Evolutionary conservation across 352 stramenopile species (phyloP).

Genomic region (Phytophthora meadii): DNA sequence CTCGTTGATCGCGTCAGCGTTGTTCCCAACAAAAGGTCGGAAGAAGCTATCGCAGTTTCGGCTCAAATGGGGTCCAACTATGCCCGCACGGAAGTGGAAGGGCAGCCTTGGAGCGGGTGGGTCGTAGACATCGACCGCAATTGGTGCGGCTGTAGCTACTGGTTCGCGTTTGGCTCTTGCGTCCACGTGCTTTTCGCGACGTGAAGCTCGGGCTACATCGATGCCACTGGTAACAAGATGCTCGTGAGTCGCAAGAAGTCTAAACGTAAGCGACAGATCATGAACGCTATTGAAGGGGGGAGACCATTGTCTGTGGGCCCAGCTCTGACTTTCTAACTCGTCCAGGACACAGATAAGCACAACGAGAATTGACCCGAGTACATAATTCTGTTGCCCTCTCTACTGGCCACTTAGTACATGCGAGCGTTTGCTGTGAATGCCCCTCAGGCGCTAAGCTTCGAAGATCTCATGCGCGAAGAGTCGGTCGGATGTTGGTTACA

Average conservation of each 20-base stretch:
- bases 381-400: too few relatives aligned
- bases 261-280: too few relatives aligned
- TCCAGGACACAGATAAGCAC: too few relatives aligned
- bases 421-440: too few relatives aligned
- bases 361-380: too few relatives aligned
- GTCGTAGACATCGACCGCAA: neutral
- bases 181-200: neutral
- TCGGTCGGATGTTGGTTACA: too few relatives aligned
- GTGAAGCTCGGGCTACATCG: neutral
- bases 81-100: slow-evolving; percentile 2
- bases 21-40: neutral
- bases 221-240: neutral
- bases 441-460: too few relatives aligned
- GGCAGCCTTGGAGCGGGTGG: neutral
- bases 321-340: too few relatives aligned
- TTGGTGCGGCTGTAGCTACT: slow-evolving; percentile 8
- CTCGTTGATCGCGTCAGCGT: neutral
- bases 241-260: slow-evolving; percentile 7
- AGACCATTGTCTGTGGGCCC: too few relatives aligned
- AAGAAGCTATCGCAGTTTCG: slow-evolving; percentile 2
- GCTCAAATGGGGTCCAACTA: slow-evolving; percentile 13
- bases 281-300: too few relatives aligned
- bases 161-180: slow-evolving; percentile 7
- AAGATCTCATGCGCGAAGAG: too few relatives aligned
- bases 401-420: too few relatives aligned